A percentile compares a stretch with the other conserved stretches of the same genome.
Evolutionary conservation across 495 filamentous ascomycete species (phyloP).

Genomic region (Neurospora sp.): DNA sequence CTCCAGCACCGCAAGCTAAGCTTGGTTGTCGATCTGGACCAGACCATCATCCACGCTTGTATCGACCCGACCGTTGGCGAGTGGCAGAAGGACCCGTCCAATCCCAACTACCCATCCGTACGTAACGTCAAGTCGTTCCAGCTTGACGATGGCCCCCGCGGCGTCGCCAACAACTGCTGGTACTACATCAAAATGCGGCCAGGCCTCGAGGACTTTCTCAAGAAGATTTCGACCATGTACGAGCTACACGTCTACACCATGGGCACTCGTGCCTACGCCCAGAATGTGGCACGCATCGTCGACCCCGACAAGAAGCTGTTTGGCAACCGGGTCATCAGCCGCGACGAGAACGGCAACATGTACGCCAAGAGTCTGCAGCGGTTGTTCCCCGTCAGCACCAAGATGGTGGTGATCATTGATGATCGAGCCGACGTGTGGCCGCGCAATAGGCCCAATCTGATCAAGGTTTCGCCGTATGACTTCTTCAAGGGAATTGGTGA

Average conservation of each 20-base stretch:
- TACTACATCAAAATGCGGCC: slow-evolving; percentile 99
- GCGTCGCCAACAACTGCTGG: slow-evolving; percentile 57
- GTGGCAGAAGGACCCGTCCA: slow-evolving; percentile 80
- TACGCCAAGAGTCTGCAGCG: slow-evolving; percentile 82
- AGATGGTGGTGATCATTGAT: slow-evolving; percentile 99
- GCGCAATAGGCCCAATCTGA: slow-evolving; percentile 83
- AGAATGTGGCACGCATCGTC: slow-evolving; percentile 84
- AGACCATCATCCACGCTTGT: slow-evolving; percentile 97
- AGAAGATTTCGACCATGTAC: slow-evolving; percentile 69
- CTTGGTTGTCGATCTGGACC: slow-evolving; percentile 92
- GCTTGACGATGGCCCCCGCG: slow-evolving; percentile 73
- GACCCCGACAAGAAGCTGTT: slow-evolving; percentile 87
- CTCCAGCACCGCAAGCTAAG: slow-evolving; percentile 73
- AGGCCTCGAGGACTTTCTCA: slow-evolving; percentile 72
- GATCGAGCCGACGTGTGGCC: slow-evolving; percentile 96
- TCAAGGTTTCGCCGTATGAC: slow-evolving; percentile 91
- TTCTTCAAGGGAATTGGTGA: slow-evolving; percentile 98
- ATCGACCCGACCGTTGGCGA: slow-evolving; percentile 94
- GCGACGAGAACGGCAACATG: slow-evolving; percentile 91
- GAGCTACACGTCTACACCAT: slow-evolving; percentile 98
- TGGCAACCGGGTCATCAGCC: slow-evolving; percentile 86
- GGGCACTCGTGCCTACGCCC: slow-evolving; percentile 91
- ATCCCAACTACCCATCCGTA: slow-evolving; percentile 85
- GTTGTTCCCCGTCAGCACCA: slow-evolving; percentile 91
- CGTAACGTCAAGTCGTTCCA: slow-evolving; percentile 83